Base-by-base conservation (phyloP, 768 basidiomycete species). In the Amanita exitialis region DNA sequence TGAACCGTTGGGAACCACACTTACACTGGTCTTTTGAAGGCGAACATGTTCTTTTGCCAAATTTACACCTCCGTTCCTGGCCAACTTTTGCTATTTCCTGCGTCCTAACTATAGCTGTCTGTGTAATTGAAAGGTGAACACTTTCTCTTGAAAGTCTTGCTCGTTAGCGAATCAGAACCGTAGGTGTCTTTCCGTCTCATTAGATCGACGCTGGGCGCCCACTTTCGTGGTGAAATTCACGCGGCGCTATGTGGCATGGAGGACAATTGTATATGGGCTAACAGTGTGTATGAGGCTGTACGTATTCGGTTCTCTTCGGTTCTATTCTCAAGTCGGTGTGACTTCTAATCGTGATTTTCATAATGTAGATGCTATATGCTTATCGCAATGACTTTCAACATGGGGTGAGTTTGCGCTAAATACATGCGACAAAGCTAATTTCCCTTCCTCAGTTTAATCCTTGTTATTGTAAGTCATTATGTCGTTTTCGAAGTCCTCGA, bases 351-450 rank as follows among this genome's bases (percentile, higher is more conserved):
- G 4, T 12, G 1, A 32, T 32, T 41, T 23, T 20, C 6, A 49
- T 27, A 21, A 23, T 41, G 37, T 20, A 86, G 84, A 50, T 64
- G 76, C 53, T 87, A 86, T 59, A 86, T 88, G 83, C 72, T 88
- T 13, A 68, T 82, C 47, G 75, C 80, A 21, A 86, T 86, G 83
- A 78, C 83, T 18, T 78, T 82, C 55, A 77, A 85, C 49, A 51
- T 78, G n/a, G 76, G 81, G 85, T 86, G 59, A 63, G 83, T 71
- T 34, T 38, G 34, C 20, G 20, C 42, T 35, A 32, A n/a, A 25
- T 16, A 5, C 47, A 20, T 18, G 41, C n/a, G 37, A 20, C 20
- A 52, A 52, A 45, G 53, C 52, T 25, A 20, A 30, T 39, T 16
- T 13, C 44, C 18, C 27, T 38, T 12, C 27, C 12, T 0, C 56